These are phyloP conservation scores for Solanum dulcamara DNA, from an alignment of 257 asterid species.

Conservation along the genomic window DNA sequence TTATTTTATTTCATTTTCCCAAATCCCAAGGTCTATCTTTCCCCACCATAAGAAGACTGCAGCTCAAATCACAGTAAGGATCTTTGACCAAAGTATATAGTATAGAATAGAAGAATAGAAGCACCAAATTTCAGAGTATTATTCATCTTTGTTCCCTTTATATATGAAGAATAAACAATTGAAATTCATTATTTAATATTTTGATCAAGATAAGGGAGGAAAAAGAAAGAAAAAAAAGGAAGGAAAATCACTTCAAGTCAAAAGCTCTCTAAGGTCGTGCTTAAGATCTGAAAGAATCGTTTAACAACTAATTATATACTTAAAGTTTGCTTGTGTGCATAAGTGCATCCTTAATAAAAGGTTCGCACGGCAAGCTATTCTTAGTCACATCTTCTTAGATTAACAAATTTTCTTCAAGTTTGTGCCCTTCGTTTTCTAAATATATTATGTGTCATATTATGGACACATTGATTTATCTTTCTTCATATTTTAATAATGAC, in stretches of 20 bases:
- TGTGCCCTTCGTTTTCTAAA: no score
- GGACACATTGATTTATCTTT: no score
- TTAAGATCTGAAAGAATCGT: neutral
- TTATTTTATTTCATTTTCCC: neutral
- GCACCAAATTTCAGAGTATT: neutral
- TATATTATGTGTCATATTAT: no score
- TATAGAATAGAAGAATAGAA: neutral
- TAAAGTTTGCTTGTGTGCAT: no score
- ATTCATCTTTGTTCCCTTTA: neutral
- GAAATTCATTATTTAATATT: neutral
- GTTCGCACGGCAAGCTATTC: neutral
- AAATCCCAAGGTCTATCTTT: constrained; percentile 34
- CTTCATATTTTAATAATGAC: no score
- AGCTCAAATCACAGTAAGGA: neutral
- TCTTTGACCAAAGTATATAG: constrained; percentile 16
- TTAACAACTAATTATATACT: neutral
- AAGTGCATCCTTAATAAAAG: no score
- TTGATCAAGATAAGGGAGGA: neutral
- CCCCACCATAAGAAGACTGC: constrained; percentile 4
- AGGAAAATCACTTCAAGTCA: neutral
- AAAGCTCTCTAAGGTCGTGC: neutral
- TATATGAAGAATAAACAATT: neutral
- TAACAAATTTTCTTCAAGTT: no score
- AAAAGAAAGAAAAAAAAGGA: neutral
- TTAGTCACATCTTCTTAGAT: neutral